These are phyloP conservation scores for Mayamaea pseudoterrestris DNA, from an alignment of 108 stramenopile genomes.

Conservation along the genomic window DNA sequence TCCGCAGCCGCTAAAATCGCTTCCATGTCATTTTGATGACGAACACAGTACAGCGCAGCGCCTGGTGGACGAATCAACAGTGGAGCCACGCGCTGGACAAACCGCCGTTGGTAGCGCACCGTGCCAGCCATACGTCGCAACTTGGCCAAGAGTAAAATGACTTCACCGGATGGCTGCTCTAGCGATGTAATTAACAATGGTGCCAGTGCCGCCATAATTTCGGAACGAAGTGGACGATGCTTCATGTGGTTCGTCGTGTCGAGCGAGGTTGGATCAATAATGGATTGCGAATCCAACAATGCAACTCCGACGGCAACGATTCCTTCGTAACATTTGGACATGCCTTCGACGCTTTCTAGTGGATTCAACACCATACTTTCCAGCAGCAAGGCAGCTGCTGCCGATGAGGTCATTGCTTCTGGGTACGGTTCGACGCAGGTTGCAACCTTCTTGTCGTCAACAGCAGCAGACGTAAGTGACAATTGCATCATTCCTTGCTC, in stretches of 20 bases:
- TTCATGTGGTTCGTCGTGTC: constrained; percentile 10
- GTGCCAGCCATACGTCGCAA: constrained; percentile 66
- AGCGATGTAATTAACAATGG: constrained; percentile 71
- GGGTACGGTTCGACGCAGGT: constrained; percentile 34
- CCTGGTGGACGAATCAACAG: constrained; percentile 58
- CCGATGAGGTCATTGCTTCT: constrained; percentile 34
- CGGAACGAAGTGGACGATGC: constrained; percentile 19
- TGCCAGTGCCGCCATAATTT: constrained; percentile 57
- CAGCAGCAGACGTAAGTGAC: too few species aligned
- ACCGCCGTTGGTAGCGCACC: constrained; percentile 67
- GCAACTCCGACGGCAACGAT: constrained; percentile 75
- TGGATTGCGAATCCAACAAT: constrained; percentile 39
- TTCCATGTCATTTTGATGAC: constrained; percentile 83
- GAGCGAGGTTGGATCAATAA: constrained; percentile 4
- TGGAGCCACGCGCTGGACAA: constrained; percentile 79
- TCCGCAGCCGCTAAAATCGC: constrained; percentile 73
- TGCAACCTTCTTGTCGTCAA: too few species aligned
- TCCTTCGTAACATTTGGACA: constrained; percentile 81
- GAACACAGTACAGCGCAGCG: constrained; percentile 73
- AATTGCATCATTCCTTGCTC: too few species aligned
- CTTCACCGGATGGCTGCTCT: constrained; percentile 71
- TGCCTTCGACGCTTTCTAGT: constrained; percentile 70
- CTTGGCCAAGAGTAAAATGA: constrained; percentile 39
- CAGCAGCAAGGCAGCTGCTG: constrained; percentile 53
- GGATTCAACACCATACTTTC: constrained; percentile 57